These are phyloP conservation scores for Pulveroboletus sp. DNA, from an alignment of 768 basidiomycete genomes.

Conservation along the genomic window DNA sequence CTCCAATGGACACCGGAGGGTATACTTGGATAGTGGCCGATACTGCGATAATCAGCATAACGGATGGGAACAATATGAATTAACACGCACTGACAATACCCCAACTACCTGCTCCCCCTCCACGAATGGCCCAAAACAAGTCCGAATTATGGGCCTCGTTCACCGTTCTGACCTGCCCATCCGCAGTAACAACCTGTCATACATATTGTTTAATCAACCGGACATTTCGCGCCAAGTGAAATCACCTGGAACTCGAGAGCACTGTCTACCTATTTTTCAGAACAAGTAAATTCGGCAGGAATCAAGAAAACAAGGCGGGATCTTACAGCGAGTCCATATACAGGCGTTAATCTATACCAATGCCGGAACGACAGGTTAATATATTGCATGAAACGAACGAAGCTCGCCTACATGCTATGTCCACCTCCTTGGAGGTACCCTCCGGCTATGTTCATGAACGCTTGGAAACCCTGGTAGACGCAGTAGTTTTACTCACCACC, in stretches of 20 bases:
- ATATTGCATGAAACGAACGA: background rate
- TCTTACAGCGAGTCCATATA: slow-evolving; percentile 41
- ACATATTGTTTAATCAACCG: background rate
- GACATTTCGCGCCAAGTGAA: background rate
- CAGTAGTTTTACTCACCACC: slow-evolving; percentile 2
- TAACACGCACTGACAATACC: slow-evolving; percentile 38
- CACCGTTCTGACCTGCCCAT: slow-evolving; percentile 36
- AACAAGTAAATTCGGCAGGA: background rate
- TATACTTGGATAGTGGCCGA: slow-evolving; percentile 17
- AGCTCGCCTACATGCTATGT: slow-evolving; percentile 30
- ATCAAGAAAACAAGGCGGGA: background rate
- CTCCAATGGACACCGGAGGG: slow-evolving; percentile 11
- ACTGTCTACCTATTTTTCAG: slow-evolving; percentile 39
- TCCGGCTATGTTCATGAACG: slow-evolving; percentile 32
- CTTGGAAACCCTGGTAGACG: background rate
- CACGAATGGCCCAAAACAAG: slow-evolving; percentile 55
- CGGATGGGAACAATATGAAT: no score
- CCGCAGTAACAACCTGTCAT: slow-evolving; percentile 36
- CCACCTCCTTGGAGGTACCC: slow-evolving; percentile 53
- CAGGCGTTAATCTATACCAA: slow-evolving; percentile 30
- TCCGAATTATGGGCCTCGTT: slow-evolving; percentile 43
- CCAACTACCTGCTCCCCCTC: slow-evolving; percentile 52
- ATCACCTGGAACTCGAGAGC: slow-evolving; percentile 40
- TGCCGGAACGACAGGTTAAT: background rate
- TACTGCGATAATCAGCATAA: slow-evolving; percentile 3